Evolutionary conservation across 1,139 yeast genomes (phyloP).

Genomic region (Geotrichum histeridarum): DNA sequence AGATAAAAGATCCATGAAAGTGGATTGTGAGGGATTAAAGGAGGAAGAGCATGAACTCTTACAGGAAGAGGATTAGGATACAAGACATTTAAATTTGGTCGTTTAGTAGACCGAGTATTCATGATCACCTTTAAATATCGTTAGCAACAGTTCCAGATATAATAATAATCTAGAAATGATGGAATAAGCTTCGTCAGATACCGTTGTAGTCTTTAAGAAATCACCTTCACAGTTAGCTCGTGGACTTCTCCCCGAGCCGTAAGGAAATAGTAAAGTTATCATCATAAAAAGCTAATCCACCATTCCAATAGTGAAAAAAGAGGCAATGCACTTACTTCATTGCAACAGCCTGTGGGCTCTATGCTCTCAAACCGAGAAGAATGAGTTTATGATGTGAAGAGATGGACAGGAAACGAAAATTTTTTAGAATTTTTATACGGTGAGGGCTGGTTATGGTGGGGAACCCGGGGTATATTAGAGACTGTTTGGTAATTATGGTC

Average conservation of each 20-base stretch:
- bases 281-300: conserved; percentile 26
- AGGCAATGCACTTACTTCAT: conserved; percentile 14
- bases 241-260: conserved; percentile 33
- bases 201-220: conserved; percentile 97
- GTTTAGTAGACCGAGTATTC: conserved; percentile 18
- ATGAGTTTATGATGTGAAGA: neutral
- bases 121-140: conserved; percentile 8
- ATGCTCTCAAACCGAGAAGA: neutral
- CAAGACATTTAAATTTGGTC: conserved; percentile 37
- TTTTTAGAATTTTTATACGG: neutral
- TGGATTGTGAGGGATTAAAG: conserved; percentile 38
- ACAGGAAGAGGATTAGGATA: conserved; percentile 47
- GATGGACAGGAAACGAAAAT: neutral
- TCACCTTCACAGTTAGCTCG: conserved; percentile 21
- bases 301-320: neutral
- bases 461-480: neutral
- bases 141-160: neutral
- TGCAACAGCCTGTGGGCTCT: conserved; percentile 15
- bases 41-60: conserved; percentile 38
- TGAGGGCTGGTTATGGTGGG: neutral
- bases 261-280: conserved; percentile 22
- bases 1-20: conserved; percentile 35
- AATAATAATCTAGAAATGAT: neutral
- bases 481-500: neutral
- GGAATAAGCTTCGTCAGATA: conserved; percentile 60